A percentile compares a stretch with the other conserved stretches of the same genome.
phyloP scores from a whole-genome alignment of 805 yeast species.

The Pichia gijzeniarum region DNA sequence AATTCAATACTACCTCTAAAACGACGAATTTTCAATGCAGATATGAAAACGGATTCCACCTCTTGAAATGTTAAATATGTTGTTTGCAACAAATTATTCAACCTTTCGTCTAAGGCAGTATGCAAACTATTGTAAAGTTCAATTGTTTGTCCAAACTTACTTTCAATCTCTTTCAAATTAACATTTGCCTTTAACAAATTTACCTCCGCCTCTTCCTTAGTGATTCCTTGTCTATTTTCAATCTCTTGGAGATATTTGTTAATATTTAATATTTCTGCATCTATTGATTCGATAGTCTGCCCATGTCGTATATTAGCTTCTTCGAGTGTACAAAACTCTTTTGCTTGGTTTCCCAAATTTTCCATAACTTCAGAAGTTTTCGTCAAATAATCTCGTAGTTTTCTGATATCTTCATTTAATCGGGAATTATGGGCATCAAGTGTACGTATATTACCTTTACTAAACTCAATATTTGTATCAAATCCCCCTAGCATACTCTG shows the following conservation, averaged over 20 bases:
- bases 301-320: conserved; percentile 36
- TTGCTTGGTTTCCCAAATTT: conserved; percentile 25
- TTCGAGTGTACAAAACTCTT: conserved; percentile 40
- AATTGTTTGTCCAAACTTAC: conserved; percentile 32
- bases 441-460: conserved; percentile 3
- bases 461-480: conserved; percentile 20
- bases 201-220: conserved; percentile 48
- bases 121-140: conserved; percentile 25
- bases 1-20: conserved; percentile 69
- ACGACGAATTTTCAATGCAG: conserved; percentile 57
- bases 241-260: conserved; percentile 43
- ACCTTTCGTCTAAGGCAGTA: conserved; percentile 37
- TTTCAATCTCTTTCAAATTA: conserved; percentile 37
- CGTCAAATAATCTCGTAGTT: conserved; percentile 23
- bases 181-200: conserved; percentile 40
- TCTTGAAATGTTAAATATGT: conserved; percentile 37
- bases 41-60: conserved; percentile 51
- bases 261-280: conserved; percentile 39
- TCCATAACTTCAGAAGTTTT: neutral
- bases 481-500: conserved; percentile 16
- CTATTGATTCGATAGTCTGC: conserved; percentile 34
- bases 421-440: neutral
- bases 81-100: conserved; percentile 36
- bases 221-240: conserved; percentile 47
- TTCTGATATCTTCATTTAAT: conserved; percentile 16